Evolutionary conservation across 2,329 filamentous ascomycete species (phyloP).

Genomic region (Aspergillus sp.): DNA sequence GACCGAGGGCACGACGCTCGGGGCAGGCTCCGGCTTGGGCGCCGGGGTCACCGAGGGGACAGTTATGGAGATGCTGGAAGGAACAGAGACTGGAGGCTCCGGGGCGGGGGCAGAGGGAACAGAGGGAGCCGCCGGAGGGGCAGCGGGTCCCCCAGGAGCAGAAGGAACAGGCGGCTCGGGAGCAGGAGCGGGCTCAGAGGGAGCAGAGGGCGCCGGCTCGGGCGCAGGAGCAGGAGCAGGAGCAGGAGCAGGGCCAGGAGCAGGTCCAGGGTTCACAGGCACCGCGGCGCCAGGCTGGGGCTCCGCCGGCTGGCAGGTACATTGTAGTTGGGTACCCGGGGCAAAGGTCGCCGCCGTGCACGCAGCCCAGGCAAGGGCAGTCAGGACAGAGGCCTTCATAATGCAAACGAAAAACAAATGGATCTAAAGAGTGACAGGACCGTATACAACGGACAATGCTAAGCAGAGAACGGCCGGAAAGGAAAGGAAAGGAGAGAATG

Average conservation of each 20-base stretch:
- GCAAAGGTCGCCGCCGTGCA: conserved; percentile 13
- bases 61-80: background rate
- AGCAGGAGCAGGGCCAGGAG: conserved; percentile 1
- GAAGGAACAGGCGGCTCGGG: background rate
- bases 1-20: background rate
- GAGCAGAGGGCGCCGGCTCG: background rate
- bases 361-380: conserved; percentile 15
- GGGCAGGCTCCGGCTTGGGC: background rate
- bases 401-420: conserved; percentile 5
- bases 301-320: conserved; percentile 6
- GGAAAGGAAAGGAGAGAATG: background rate
- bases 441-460: background rate
- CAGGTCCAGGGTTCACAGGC: background rate
- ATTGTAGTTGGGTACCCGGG: conserved; percentile 8
- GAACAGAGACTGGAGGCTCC: background rate
- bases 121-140: background rate
- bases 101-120: background rate
- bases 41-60: background rate
- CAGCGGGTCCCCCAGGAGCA: background rate
- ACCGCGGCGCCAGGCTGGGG: conserved; percentile 3
- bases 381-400: conserved; percentile 18
- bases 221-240: background rate
- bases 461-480: background rate
- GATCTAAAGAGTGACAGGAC: conserved; percentile 4
- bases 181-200: background rate